Evolutionary conservation across 148 eudicot genomes (phyloP).

Genomic region (Rhododendron molle): DNA sequence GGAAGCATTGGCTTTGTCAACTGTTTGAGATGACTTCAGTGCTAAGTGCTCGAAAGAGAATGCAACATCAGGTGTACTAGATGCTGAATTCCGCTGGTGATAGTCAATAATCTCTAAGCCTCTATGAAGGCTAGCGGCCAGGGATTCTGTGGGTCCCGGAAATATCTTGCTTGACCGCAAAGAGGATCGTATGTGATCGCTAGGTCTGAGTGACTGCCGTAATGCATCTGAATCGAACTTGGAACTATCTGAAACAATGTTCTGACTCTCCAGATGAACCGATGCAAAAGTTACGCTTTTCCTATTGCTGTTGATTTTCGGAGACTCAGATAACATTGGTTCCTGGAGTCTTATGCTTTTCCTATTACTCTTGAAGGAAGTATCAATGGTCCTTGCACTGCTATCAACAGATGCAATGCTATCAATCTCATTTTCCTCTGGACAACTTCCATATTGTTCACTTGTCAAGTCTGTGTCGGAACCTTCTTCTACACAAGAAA

Average conservation of each 20-base stretch:
- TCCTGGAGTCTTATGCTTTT: conserved; percentile 57
- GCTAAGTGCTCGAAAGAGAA: conserved; percentile 91
- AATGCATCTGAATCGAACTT: conserved; percentile 32
- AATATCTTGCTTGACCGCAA: conserved; percentile 65
- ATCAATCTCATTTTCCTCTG: conserved; percentile 59
- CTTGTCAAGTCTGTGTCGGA: conserved; percentile 62
- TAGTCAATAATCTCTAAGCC: conserved; percentile 78
- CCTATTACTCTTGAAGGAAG: conserved; percentile 32
- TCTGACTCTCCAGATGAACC: conserved; percentile 33
- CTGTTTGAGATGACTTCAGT: conserved; percentile 60
- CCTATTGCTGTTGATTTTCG: conserved; percentile 57
- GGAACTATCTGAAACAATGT: conserved; percentile 33
- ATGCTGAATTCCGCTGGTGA: conserved; percentile 60
- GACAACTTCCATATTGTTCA: conserved; percentile 66
- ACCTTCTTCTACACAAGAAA: conserved; percentile 57
- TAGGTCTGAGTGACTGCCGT: conserved; percentile 31
- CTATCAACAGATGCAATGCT: neutral
- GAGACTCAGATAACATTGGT: conserved; percentile 77
- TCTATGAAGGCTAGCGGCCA: conserved; percentile 86
- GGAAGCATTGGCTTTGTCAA: conserved; percentile 52
- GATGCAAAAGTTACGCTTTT: conserved; percentile 49
- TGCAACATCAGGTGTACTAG: conserved; percentile 54
- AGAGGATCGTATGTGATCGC: conserved; percentile 60
- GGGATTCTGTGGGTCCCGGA: conserved; percentile 71
- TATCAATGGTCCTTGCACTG: conserved; percentile 14